Evolutionary conservation across 2,329 filamentous ascomycete genomes (phyloP), one percentile per base, ranked within the genome.

Genomic region (Colletotrichum lini): DNA sequence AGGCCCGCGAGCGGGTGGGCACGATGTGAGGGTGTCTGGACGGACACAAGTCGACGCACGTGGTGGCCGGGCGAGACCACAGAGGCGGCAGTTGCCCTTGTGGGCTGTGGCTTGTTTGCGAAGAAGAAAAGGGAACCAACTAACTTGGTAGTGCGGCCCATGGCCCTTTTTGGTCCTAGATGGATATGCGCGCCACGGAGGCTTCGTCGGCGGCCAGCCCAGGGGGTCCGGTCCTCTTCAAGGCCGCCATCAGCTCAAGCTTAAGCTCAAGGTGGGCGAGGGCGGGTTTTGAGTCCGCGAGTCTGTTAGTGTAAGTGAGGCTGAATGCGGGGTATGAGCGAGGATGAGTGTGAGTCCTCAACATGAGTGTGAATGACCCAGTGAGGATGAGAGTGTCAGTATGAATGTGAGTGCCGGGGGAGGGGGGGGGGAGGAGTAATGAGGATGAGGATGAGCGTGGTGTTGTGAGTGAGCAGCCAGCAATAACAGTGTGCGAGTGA

Each of bases 181-280:
- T 42, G 53, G 45, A 35, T 35, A 35, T 50, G 64, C 18, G 65
- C 65, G 65, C 65, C 65, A 62, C 57, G 42, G 15, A 26, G 44
- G 57, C 50, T 63, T 63, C 49, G 42, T 64, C n/a, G 61, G 65
- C 59, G 58, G 65, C 15, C 59, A 12, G 30, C 45, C 47, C 57
- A 15, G 65, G 54, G 45, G n/a, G n/a, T 18, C 16, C 44, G 9
- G 44, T 45, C 45, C 30, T 35, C 26, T 35, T 35, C 30, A 2
- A 35, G 30, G 30, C 30, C 30, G 30, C 30, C 30, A 35, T 35
- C 30, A 2, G 30, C 30, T 35, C 30, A 35, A 44, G 12, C 42
- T 44, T 16, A 4, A 16, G 15, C 13, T 44, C 15, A 9, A 2
- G 12, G 12, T 15, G 42, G 42, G 42, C 42, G 42, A 16, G 42